phyloP scores from a whole-genome alignment of 2,329 filamentous ascomycete genomes.

The Xylariaceae sp. region DNA sequence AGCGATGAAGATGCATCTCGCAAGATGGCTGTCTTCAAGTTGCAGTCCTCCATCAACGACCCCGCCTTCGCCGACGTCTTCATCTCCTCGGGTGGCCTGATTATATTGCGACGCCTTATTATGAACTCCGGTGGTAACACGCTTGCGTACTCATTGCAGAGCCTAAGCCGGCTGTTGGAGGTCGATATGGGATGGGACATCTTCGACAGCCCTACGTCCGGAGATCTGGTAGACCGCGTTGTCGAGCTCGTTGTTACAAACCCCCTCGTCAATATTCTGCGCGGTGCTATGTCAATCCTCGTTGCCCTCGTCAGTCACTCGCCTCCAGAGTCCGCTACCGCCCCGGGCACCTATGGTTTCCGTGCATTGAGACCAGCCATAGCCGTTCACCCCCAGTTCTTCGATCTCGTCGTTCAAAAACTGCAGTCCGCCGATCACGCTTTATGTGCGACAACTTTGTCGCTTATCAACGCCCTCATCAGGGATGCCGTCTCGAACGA shows the following conservation, averaged over 20 bases:
- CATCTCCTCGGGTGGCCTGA: conserved; percentile 81
- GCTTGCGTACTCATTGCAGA: conserved; percentile 89
- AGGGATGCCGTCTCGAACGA: conserved; percentile 82
- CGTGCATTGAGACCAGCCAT: conserved; percentile 88
- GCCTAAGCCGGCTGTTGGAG: conserved; percentile 80
- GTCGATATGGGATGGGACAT: conserved; percentile 98
- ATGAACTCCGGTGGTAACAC: conserved; percentile 88
- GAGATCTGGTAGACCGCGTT: conserved; percentile 68
- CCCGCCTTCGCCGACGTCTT: conserved; percentile 96
- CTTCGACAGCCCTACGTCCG: conserved; percentile 59
- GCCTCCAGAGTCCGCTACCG: conserved; percentile 39
- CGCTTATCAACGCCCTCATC: conserved; percentile 93
- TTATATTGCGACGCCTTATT: conserved; percentile 75
- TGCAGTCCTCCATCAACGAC: conserved; percentile 92
- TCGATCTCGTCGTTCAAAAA: conserved; percentile 88
- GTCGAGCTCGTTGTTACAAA: conserved; percentile 93
- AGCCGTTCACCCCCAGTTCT: conserved; percentile 85
- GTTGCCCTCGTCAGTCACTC: conserved; percentile 90
- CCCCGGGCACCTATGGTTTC: conserved; percentile 73
- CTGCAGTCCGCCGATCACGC: conserved; percentile 92
- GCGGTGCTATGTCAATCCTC: conserved; percentile 94
- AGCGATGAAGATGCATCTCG: conserved; percentile 83
- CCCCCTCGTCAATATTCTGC: conserved; percentile 92
- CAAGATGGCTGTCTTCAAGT: conserved; percentile 98
- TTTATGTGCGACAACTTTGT: conserved; percentile 89